Percentiles rank a stretch among this genome's conserved stretches.
Evolutionary conservation across 495 filamentous ascomycete species (phyloP).

Genomic region (Pyronema domesticum): DNA sequence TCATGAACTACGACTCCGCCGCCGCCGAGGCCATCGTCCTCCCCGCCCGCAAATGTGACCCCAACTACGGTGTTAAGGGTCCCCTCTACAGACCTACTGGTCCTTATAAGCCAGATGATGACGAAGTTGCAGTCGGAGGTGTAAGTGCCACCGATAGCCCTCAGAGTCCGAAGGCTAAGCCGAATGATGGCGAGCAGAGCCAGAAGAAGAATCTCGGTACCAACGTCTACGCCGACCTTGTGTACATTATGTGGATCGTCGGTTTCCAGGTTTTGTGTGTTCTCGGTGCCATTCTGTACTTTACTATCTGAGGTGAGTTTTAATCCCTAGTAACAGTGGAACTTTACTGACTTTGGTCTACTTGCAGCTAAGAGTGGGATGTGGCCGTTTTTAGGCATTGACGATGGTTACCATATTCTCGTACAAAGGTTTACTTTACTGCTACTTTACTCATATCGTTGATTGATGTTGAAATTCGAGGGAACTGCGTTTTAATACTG

Average conservation of each 20-base stretch:
- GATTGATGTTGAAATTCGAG: neutral
- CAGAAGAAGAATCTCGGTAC: slow-evolving; percentile 1
- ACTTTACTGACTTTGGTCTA: too few relatives aligned
- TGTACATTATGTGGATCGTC: neutral
- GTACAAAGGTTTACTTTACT: neutral
- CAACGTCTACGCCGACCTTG: neutral
- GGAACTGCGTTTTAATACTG: too few relatives aligned
- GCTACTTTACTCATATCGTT: neutral
- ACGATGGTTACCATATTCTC: neutral
- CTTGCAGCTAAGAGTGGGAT: too few relatives aligned
- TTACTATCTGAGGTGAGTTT: neutral
- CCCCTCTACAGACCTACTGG: neutral
- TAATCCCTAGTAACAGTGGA: too few relatives aligned
- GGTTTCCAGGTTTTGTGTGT: neutral
- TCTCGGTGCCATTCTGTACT: neutral
- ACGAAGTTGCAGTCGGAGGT: neutral
- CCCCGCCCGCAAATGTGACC: neutral
- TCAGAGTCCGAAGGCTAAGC: neutral
- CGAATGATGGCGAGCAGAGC: neutral
- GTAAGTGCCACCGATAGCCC: neutral
- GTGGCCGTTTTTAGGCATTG: too few relatives aligned
- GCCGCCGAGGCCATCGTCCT: neutral
- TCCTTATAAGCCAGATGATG: neutral
- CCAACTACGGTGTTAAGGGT: neutral
- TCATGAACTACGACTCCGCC: neutral